Base-by-base conservation (phyloP, 352 stramenopile species). In the Phytophthora pseudosyringae region DNA sequence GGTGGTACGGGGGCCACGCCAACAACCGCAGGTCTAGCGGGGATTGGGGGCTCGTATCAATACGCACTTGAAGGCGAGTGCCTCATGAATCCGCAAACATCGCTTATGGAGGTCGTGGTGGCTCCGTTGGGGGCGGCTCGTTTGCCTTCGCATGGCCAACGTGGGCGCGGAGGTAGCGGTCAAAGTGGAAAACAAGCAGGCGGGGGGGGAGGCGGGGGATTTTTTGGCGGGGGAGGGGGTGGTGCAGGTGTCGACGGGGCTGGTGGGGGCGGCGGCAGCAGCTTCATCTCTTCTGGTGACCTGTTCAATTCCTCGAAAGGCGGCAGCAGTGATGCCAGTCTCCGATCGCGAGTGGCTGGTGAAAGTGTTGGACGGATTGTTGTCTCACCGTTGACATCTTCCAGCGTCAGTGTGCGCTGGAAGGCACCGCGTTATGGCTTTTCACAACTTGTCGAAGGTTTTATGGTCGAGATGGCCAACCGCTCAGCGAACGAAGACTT, bases 151-250 rank as follows among this genome's bases (percentile, higher is more conserved):
- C 68, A 66, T 13, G 81, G 83, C 8, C 73, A 71, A 41, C 58
- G 57, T 29, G 18, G 65, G 18, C 43, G 43, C 4, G 82, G 89
- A 3, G 89, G 89, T 3, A 78, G 81, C 16, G 89, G 87, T 4
- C 81, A 91, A 59, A 82, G 91, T 38, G 86, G 89, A 1, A 86
- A 88, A 51, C 81, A 93, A 57, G 83, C 68, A 11, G 87, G 89
- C n/a, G 89, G 89, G 5, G 89, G 89, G 4, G 89, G 87, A 38
- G 89, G 89, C 0, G 82, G 76, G 3, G 89, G 89, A 1, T 93
- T 76, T 48, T 95, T 78, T 58, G 89, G 89, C 6, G 89, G 89
- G 3, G 89, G 86, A 38, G 81, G 84, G 5, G 86, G 86, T 26
- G 84, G 86, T 0, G 59, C 80, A 29, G 86, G 86, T 9, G 43